A percentile compares a stretch with the other conserved stretches of the same genome.
Conservation (phyloP, 805 yeast genomes). For the Lachancea meyersii region DNA sequence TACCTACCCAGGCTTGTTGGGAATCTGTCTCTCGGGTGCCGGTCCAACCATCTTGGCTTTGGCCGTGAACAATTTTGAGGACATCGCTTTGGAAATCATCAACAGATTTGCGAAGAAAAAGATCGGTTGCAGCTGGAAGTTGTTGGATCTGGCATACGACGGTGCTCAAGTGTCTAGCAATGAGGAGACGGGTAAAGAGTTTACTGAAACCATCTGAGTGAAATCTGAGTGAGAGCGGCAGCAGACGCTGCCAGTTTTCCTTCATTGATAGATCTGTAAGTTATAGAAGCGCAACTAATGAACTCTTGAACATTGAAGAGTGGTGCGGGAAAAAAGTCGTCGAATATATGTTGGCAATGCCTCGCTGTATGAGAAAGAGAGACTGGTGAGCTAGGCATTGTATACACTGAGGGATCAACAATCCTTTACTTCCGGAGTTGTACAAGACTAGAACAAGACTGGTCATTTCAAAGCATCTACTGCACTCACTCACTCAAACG, state of each 20-base stretch:
- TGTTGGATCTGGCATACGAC: slow-evolving; percentile 79
- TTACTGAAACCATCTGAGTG: neutral
- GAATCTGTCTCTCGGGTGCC: slow-evolving; percentile 94
- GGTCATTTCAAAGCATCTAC: too few relatives aligned
- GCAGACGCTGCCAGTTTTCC: neutral
- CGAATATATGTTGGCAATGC: too few relatives aligned
- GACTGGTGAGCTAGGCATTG: too few relatives aligned
- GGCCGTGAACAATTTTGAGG: slow-evolving; percentile 83
- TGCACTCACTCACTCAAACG: too few relatives aligned
- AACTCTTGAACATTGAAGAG: too few relatives aligned
- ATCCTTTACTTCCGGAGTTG: too few relatives aligned
- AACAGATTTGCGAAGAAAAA: slow-evolving; percentile 57
- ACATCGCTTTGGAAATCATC: slow-evolving; percentile 72
- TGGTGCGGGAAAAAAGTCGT: too few relatives aligned
- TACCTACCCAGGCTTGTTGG: slow-evolving; percentile 77
- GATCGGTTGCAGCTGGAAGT: slow-evolving; percentile 74
- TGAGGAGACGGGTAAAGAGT: neutral
- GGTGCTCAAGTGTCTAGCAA: slow-evolving; percentile 57
- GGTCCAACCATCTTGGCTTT: slow-evolving; percentile 95
- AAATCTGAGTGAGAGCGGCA: neutral
- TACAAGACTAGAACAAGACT: too few relatives aligned
- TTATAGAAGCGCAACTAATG: neutral
- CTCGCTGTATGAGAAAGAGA: too few relatives aligned
- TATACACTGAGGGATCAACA: too few relatives aligned
- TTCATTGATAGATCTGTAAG: neutral